A percentile compares a stretch with the other conserved stretches of the same genome.
Conservation (phyloP, 23 red algal genomes). For the Gracilaria caudata region DNA sequence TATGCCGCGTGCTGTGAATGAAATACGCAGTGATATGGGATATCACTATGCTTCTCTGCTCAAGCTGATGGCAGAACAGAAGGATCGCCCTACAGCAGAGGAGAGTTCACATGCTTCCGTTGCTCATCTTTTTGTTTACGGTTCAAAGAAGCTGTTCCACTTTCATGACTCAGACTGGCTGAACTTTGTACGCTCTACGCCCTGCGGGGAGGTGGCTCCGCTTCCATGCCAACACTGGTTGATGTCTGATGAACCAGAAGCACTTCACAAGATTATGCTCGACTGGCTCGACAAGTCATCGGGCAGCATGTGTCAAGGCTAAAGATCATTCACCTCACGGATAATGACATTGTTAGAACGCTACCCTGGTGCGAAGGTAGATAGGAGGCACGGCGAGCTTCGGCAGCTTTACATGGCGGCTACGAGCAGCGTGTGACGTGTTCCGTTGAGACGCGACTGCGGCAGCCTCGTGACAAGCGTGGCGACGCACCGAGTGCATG, state of each 20-base stretch:
- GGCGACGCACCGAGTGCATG: background rate
- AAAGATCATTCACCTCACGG: too few species aligned
- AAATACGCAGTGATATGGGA: conserved; percentile 29
- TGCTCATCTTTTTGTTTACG: conserved; percentile 43
- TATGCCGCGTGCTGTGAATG: conserved; percentile 13
- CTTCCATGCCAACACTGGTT: conserved; percentile 30
- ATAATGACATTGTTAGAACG: too few species aligned
- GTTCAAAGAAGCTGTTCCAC: conserved; percentile 13
- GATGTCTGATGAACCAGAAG: conserved; percentile 18
- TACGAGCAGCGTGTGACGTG: too few species aligned
- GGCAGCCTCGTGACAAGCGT: too few species aligned
- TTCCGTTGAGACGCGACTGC: too few species aligned
- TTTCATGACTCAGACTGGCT: conserved; percentile 34
- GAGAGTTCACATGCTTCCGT: background rate
- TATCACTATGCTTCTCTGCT: conserved; percentile 9
- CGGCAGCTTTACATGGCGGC: too few species aligned
- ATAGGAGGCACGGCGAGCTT: too few species aligned
- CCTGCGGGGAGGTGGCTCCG: conserved; percentile 9
- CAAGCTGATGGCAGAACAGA: background rate
- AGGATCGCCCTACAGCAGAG: background rate
- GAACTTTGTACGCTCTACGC: conserved; percentile 36
- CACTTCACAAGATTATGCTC: background rate
- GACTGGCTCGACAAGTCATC: conserved; percentile 16
- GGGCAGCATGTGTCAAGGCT: background rate
- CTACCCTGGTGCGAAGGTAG: too few species aligned